Conservation (phyloP, 129 eudicot genomes). For the Helianthus tuberosus region DNA sequence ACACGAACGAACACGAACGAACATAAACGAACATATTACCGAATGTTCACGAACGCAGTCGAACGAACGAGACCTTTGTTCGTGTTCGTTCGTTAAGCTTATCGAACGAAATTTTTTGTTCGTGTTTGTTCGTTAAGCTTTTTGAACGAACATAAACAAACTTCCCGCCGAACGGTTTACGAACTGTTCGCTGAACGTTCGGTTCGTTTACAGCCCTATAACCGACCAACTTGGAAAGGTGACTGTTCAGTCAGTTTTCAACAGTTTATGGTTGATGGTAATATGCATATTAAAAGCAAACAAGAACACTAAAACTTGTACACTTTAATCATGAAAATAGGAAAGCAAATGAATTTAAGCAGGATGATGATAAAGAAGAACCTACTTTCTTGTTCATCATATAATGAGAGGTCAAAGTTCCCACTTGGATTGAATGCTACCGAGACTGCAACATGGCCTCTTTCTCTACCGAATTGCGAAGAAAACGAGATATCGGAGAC, state of each 20-base stretch:
- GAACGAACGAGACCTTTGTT: too few relatives aligned
- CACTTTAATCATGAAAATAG: not conserved
- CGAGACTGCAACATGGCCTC: conserved; percentile 48
- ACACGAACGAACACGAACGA: too few relatives aligned
- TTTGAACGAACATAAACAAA: too few relatives aligned
- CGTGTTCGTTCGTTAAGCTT: too few relatives aligned
- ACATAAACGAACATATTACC: too few relatives aligned
- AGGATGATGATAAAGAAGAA: conserved; percentile 7
- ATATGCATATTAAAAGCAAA: not conserved
- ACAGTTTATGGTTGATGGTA: not conserved
- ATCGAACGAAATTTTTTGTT: too few relatives aligned
- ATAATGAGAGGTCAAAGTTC: conserved; percentile 72
- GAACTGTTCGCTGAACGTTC: too few relatives aligned
- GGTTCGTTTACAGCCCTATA: too few relatives aligned
- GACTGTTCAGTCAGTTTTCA: not conserved
- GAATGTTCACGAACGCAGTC: too few relatives aligned
- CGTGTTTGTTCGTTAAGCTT: too few relatives aligned
- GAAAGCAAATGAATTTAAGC: not conserved
- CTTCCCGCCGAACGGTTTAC: too few relatives aligned
- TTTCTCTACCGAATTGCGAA: conserved; percentile 24
- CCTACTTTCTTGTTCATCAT: conserved; percentile 69
- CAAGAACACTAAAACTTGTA: not conserved
- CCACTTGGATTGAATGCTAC: conserved; percentile 94
- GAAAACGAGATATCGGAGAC: conserved; percentile 26
- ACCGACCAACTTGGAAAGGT: too few relatives aligned